These are phyloP conservation scores for Echium plantagineum DNA, from an alignment of 257 asterid species.

Conservation along the genomic window DNA sequence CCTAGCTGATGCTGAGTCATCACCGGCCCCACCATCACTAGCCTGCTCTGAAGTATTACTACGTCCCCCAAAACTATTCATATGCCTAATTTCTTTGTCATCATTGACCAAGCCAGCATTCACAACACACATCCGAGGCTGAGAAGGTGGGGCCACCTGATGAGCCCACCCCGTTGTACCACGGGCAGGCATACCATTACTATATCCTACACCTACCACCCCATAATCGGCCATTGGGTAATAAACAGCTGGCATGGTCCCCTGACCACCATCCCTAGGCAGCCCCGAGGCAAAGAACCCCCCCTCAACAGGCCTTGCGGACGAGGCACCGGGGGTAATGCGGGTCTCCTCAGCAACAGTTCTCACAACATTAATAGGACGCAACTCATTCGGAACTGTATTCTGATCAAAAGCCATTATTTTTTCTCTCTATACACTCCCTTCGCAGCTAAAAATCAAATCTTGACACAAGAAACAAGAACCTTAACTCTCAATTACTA, in stretches of 20 bases:
- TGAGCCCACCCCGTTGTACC: conserved; percentile 61
- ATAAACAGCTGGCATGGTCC: conserved; percentile 38
- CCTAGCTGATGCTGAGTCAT: conserved; percentile 54
- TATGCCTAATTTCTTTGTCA: conserved; percentile 21
- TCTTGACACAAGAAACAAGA: conserved; percentile 7
- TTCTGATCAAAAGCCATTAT: conserved; percentile 78
- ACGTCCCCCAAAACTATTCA: conserved; percentile 23
- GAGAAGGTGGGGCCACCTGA: conserved; percentile 28
- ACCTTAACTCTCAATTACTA: conserved; percentile 1
- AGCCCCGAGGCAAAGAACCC: conserved; percentile 29
- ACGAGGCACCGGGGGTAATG: conserved; percentile 34
- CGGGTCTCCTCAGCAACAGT: conserved; percentile 51
- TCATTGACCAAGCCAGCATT: conserved; percentile 27
- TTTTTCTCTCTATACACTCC: conserved; percentile 2
- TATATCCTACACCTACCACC: conserved; percentile 40
- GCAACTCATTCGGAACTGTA: conserved; percentile 30
- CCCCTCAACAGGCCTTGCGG: conserved; percentile 56
- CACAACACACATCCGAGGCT: conserved; percentile 24
- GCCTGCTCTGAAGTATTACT: conserved; percentile 46
- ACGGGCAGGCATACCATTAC: conserved; percentile 24
- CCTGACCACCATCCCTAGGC: conserved; percentile 42
- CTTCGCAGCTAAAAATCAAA: neutral
- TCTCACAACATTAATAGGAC: conserved; percentile 18
- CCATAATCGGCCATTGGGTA: conserved; percentile 47
- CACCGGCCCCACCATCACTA: conserved; percentile 65